Evolutionary conservation across 495 filamentous ascomycete species (phyloP), one percentile per base, ranked within the genome.

Genomic region (Penicillium coprophilum): DNA sequence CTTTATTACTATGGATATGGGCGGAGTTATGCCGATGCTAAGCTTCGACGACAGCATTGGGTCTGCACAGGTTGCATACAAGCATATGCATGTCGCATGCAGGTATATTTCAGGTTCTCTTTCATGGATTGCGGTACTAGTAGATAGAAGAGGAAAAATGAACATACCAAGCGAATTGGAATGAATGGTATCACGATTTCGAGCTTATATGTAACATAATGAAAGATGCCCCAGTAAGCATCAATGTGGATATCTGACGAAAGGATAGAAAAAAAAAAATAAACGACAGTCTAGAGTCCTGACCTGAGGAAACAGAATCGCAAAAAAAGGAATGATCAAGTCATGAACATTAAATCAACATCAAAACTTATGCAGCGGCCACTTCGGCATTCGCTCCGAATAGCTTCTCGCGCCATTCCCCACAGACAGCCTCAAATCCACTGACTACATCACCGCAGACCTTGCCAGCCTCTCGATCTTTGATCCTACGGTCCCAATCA

Each of bases 341-440:
- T 20, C 45, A 49, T 30, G 24, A 55, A 59, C 44, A 53, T 45
- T 19, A 48, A 60, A 53, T 45, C 23, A 48, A 60, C 34, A 51
- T 39, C 38, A 53, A 58, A 48, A 60, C 50, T 58, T 65, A 73
- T 47, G 68, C 72, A 38, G 74, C 70, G 47, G 70, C 69, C 17
- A 71, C 67, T 65, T 75, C 70, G 23, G 70, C 56, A 32, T 66
- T 63, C 50, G 75, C 65, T 21, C 76, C 75, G 27, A 81, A 77
- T 41, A 88, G 67, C 58, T 78, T 78, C 67, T 80, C 78, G 53
- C 82, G 80, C 79, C 82, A 84, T 58, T 80, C 78, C 9, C 78
- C 85, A 70, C 91, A 96, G 1, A 92, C 84, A 56, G 87, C 84
- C 71, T 96, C 94, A 70, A 97, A 97, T 9, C 92, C 94, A 31